A percentile compares a stretch with the other conserved stretches of the same genome.
These are phyloP conservation scores for Russula foetens DNA, from an alignment of 768 basidiomycete species.

Conservation along the genomic window DNA sequence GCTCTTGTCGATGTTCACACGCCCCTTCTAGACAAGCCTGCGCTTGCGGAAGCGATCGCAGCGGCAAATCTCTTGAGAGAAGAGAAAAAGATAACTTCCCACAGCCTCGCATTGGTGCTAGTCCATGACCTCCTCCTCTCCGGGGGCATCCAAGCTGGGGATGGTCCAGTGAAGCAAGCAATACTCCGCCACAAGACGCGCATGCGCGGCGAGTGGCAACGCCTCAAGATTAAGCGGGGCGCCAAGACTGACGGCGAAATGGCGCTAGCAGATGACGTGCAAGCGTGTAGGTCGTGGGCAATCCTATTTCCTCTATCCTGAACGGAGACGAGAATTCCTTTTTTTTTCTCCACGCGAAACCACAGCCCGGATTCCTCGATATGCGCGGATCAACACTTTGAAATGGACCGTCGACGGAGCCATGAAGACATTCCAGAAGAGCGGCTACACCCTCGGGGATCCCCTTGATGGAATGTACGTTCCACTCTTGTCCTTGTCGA, in stretches of 20 bases:
- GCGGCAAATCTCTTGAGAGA: slow-evolving; percentile 59
- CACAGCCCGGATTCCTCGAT: slow-evolving; percentile 68
- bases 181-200: slow-evolving; percentile 85
- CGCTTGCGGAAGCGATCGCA: slow-evolving; percentile 62
- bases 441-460: slow-evolving; percentile 47
- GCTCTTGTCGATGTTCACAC: not conserved
- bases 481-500: not conserved
- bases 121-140: slow-evolving; percentile 86
- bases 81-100: slow-evolving; percentile 72
- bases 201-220: slow-evolving; percentile 77
- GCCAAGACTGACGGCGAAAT: slow-evolving; percentile 57
- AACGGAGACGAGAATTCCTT: not conserved
- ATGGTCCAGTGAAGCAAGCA: slow-evolving; percentile 86
- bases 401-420: slow-evolving; percentile 63
- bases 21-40: slow-evolving; percentile 56
- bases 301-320: not conserved
- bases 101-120: slow-evolving; percentile 73
- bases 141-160: slow-evolving; percentile 80
- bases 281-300: slow-evolving; percentile 44
- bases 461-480: slow-evolving; percentile 44
- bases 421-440: slow-evolving; percentile 42
- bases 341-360: not conserved
- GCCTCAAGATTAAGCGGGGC: slow-evolving; percentile 70
- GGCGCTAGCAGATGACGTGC: slow-evolving; percentile 49
- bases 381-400: slow-evolving; percentile 74